Evolutionary conservation across 1,284 basidiomycete genomes (phyloP), one percentile per base, ranked within the genome.

Genomic region (Cryptococcus maquisensis): DNA sequence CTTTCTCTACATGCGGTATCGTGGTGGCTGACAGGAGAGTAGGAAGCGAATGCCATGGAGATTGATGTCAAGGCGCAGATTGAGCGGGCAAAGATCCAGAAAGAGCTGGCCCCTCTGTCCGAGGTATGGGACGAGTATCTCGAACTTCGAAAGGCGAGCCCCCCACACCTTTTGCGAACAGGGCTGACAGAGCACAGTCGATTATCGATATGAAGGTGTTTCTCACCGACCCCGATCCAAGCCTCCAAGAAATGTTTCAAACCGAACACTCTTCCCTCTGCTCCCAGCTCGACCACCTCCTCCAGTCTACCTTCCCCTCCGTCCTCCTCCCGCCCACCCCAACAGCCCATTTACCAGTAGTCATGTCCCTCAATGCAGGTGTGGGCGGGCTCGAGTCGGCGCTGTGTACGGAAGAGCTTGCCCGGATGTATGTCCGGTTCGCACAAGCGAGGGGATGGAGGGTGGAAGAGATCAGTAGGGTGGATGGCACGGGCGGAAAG

Each of bases 341-440:
- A 7, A 87, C 88, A 0, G 75, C 80, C 0, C 71, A 82, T 1
- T 77, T 90, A 18, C 87, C 88, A 3, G 88, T 89, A 0, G 80
- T 98, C 52, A 77, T 98, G 54, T 95, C 98, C 63, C 78, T 98
- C 35, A 94, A 95, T 65, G 84, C 91, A 0, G 96, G 93, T 3
- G 91, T 95, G 0, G 96, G 95, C 0, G 95, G 95, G 0, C 85
- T 86, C 4, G 95, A 98, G 74, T 82, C 93, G 0, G 84, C 84
- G 5, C 79, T 97, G 0, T 98, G 98, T 67, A 80, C 88, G 0
- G 81, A 79, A 1, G 87, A 95, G 51, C 74, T 98, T 41, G 72
- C 90, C 38, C 79, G 87, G 28, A 93, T 97, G 85, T 98, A 98
- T 70, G 77, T 81, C 15, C 82, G 88, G 10, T 83, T 86, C 42